Conservation (phyloP, 2,329 filamentous ascomycete species). For the Microascus cirrosus region DNA sequence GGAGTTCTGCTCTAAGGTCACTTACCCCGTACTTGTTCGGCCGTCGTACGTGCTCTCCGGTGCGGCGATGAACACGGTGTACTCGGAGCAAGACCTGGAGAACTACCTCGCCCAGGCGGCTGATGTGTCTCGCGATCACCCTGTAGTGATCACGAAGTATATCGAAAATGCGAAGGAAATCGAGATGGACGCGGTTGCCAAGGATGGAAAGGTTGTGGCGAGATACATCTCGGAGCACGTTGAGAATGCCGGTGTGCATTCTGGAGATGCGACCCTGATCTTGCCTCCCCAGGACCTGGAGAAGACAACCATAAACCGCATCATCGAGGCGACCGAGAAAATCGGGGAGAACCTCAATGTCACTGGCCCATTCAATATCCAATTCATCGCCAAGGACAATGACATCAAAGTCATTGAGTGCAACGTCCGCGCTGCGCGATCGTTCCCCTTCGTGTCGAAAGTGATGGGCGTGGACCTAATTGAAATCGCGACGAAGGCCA, state of each 20-base stretch:
- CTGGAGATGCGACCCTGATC: constrained; percentile 92
- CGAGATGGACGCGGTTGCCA: constrained; percentile 96
- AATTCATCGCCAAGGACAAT: constrained; percentile 99
- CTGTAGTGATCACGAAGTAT: constrained; percentile 98
- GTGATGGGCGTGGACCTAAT: constrained; percentile 97
- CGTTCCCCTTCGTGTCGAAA: constrained; percentile 97
- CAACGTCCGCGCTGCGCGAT: constrained; percentile 91
- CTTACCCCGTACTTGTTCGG: constrained; percentile 87
- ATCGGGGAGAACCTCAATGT: constrained; percentile 91
- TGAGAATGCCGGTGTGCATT: constrained; percentile 97
- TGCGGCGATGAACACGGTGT: constrained; percentile 98
- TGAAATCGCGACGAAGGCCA: constrained; percentile 96
- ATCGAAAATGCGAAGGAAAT: constrained; percentile 99
- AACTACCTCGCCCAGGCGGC: constrained; percentile 82
- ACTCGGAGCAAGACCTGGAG: constrained; percentile 86
- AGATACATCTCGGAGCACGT: constrained; percentile 99
- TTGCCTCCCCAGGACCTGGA: constrained; percentile 89
- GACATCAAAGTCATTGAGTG: constrained; percentile 99
- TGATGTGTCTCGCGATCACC: constrained; percentile 89
- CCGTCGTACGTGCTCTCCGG: constrained; percentile 96
- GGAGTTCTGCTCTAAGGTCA: constrained; percentile 76
- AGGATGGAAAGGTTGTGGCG: constrained; percentile 77
- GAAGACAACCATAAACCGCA: constrained; percentile 75
- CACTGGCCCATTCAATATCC: constrained; percentile 95
- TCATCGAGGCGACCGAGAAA: constrained; percentile 90